A percentile compares a stretch with the other conserved stretches of the same genome.
Evolutionary conservation across 2,329 filamentous ascomycete genomes (phyloP).

Genomic region (Exophiala sideris): DNA sequence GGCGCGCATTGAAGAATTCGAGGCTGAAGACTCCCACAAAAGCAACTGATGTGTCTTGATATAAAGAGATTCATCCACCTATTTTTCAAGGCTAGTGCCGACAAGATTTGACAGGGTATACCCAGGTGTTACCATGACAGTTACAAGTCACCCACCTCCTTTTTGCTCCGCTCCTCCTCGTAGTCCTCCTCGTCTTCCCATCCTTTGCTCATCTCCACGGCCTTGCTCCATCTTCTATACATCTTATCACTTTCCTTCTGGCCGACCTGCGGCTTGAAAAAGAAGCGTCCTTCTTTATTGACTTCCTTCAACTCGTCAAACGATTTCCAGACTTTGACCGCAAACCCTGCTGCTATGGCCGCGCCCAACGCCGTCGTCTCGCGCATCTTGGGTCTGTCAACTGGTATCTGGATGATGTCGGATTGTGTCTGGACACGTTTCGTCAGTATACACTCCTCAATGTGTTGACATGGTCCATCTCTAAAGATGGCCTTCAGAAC

Average conservation of each 20-base stretch:
- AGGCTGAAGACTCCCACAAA: conserved; percentile 24
- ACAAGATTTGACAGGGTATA: background rate
- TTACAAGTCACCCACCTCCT: conserved; percentile 4
- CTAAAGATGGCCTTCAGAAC: too few species aligned
- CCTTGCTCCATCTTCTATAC: conserved; percentile 71
- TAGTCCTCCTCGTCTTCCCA: conserved; percentile 51
- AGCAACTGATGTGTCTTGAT: background rate
- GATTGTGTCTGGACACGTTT: conserved; percentile 57
- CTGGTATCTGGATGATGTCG: conserved; percentile 76
- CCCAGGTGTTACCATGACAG: background rate
- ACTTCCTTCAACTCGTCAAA: conserved; percentile 71
- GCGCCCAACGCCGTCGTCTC: conserved; percentile 87
- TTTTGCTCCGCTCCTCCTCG: conserved; percentile 6
- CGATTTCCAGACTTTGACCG: conserved; percentile 72
- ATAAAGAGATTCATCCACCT: too few species aligned
- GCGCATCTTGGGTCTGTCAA: conserved; percentile 77
- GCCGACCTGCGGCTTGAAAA: conserved; percentile 66
- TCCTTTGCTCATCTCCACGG: conserved; percentile 73
- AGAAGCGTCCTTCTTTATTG: conserved; percentile 65
- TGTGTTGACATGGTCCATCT: too few species aligned
- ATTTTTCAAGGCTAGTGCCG: background rate
- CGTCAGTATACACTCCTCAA: conserved; percentile 1
- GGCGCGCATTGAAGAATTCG: conserved; percentile 41
- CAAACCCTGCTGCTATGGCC: conserved; percentile 82
- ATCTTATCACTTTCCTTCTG: conserved; percentile 57